Conservation (phyloP, 2,329 filamentous ascomycete genomes). For the Lachnellula willkommii region DNA sequence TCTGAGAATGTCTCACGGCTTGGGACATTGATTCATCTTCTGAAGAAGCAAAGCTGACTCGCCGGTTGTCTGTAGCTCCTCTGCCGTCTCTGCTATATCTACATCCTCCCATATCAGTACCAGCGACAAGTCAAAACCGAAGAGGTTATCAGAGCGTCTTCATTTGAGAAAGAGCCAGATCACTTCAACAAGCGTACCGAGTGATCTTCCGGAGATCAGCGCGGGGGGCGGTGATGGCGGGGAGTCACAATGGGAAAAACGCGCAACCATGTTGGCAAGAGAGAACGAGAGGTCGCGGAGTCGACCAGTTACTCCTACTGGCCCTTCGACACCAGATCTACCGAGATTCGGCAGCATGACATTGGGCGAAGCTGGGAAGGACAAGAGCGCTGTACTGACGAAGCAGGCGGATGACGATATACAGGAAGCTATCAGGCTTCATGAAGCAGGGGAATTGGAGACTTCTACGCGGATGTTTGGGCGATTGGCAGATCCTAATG, state of each 20-base stretch:
- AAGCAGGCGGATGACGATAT: slow-evolving; percentile 65
- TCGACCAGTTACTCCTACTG: slow-evolving; percentile 38
- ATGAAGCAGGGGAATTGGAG: slow-evolving; percentile 76
- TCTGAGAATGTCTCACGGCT: too few species aligned
- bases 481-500: slow-evolving; percentile 72
- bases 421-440: slow-evolving; percentile 89
- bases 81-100: slow-evolving; percentile 43
- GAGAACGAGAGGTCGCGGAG: slow-evolving; percentile 43
- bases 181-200: slow-evolving; percentile 69
- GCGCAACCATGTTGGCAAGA: slow-evolving; percentile 81
- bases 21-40: too few species aligned
- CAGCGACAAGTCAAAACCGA: slow-evolving; percentile 16
- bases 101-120: slow-evolving; percentile 30
- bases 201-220: slow-evolving; percentile 71
- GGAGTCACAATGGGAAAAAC: slow-evolving; percentile 84
- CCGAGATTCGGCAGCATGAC: slow-evolving; percentile 17
- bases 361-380: slow-evolving; percentile 18
- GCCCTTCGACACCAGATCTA: slow-evolving; percentile 18
- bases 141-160: slow-evolving; percentile 63
- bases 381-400: slow-evolving; percentile 38
- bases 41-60: too few species aligned
- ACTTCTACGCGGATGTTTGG: slow-evolving; percentile 82
- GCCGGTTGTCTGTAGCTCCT: slow-evolving; percentile 18
- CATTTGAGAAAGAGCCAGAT: slow-evolving; percentile 55
- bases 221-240: slow-evolving; percentile 39